Evolutionary conservation across 805 yeast genomes (phyloP), one percentile per base, ranked within the genome.

Genomic region (Zygotorulaspora danielsina): DNA sequence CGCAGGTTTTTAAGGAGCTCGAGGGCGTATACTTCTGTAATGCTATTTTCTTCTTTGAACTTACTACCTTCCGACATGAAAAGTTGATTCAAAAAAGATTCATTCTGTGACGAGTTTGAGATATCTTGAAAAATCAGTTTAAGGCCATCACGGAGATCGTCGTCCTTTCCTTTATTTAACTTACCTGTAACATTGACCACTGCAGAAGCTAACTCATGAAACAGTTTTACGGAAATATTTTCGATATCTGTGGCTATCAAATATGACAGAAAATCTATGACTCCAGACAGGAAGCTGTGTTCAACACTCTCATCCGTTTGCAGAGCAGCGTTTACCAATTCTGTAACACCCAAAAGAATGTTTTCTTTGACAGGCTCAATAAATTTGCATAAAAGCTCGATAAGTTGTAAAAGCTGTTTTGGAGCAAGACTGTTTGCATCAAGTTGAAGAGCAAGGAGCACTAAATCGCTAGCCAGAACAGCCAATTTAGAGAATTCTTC

Each of bases 401-500:
- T 20, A 13, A 40, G 15, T 21, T 32, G 39, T 26, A 27, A 11
- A 9, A 40, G 19, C 6, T 22, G 24, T 8, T 22, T 15, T 5
- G 32, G n/a, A 11, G 21, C 13, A 13, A 9, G 13, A 8, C 22
- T 8, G n/a, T 28, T 31, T 2, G 30, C 15, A 16, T 32, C 37
- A 16, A 26, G 13, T 19, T 12, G 27, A 4, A 37, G 13, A n/a
- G 21, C 39, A 17, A 15, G n/a, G 18, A 19, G 19, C 8, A 39
- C 28, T 6, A 34, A 16, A 15, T 34, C 36, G n/a, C 35, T 35
- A 18, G 38, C 30, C 1, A 21, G 22, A 2, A 12, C 41, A 3
- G 29, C 13, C 13, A 39, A 25, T 13, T 30, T n/a, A 16, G 19
- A 18, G n/a, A 19, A 25, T 16, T 41, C 41, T 12, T 39, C 44